Evolutionary conservation across 352 stramenopile species (phyloP), one percentile per base, ranked within the genome.

Genomic region (Phytophthora citricola): DNA sequence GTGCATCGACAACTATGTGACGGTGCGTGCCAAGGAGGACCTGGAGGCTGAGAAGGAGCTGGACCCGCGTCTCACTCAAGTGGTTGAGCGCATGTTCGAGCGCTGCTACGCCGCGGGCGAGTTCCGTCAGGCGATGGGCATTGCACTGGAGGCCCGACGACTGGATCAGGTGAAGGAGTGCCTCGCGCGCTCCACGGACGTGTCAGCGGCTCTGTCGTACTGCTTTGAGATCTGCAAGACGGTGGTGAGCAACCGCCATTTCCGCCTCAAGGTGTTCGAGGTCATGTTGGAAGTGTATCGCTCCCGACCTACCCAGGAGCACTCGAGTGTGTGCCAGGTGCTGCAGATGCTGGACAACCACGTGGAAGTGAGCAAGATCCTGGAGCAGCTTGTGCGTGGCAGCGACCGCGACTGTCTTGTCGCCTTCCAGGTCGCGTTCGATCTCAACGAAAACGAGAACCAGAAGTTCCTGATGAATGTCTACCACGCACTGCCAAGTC

Each of bases 41-140:
- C 74, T 73, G 2, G 80, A 92, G 53, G 76, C 82, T 14, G 80
- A 96, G 36, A 85, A 89, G 52, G 76, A 80, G 39, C 73, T 98
- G 34, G 90, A 97, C 64, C 84, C 94, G 49, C 92, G 98, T 52
- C 89, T 99, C 39, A 92, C 95, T 63, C 82, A 82, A 5, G 96
- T 99, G 57, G 96, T 99, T 2, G 93, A 99, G 67, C 89, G 92
- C 63, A 98, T 99, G 93, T 99, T 99, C 74, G 87, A 99, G 64
- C 87, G 96, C 46, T 99, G 97, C 76, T 99, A 98, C 75, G 65
- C 79, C 5, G 89, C 97, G 31, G 93, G 91, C 49, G 87, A 97
- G 57, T 99, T 95, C 73, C 93, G 93, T 59, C 97, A 99, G 76
- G 98, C 98, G 15, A 82, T 99, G 34, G 98, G 98, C 27, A 97